These are phyloP conservation scores for Coffea canephora DNA, from an alignment of 257 asterid genomes.

Conservation along the genomic window DNA sequence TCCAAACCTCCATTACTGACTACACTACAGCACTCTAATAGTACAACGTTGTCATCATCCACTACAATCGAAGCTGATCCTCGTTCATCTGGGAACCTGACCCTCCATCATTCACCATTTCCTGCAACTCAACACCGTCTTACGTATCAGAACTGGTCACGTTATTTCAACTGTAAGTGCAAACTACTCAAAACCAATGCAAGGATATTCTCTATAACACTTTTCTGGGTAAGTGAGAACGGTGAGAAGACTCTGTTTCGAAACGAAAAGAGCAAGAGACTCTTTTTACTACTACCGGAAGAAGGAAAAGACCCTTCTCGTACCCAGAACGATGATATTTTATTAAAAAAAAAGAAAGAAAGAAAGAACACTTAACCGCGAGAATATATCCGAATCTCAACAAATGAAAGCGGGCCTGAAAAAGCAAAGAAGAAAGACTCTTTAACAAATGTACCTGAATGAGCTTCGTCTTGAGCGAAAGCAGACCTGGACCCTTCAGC, in stretches of 20 bases:
- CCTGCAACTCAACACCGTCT: slow-evolving; percentile 11
- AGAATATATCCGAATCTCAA: neutral
- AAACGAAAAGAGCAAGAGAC: neutral
- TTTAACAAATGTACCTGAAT: slow-evolving; percentile 30
- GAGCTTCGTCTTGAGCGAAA: slow-evolving; percentile 22
- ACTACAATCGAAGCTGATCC: slow-evolving; percentile 21
- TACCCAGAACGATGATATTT: neutral
- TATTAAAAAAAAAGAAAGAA: too few relatives aligned
- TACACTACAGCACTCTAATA: neutral
- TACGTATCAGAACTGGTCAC: neutral
- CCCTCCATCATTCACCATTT: slow-evolving; percentile 21
- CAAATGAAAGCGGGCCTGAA: neutral
- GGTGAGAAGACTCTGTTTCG: too few relatives aligned
- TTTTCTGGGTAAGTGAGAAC: neutral
- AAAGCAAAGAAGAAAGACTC: too few relatives aligned
- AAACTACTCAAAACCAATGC: neutral
- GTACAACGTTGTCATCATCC: neutral
- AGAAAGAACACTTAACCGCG: neutral
- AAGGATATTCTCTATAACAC: neutral
- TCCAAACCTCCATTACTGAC: neutral
- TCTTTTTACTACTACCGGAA: too few relatives aligned
- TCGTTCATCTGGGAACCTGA: slow-evolving; percentile 19
- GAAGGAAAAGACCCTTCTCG: neutral
- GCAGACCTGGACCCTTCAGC: slow-evolving; percentile 25
- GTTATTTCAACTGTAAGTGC: neutral